phyloP scores from a whole-genome alignment of 257 asterid genomes.

The Orobanche coerulescens region DNA sequence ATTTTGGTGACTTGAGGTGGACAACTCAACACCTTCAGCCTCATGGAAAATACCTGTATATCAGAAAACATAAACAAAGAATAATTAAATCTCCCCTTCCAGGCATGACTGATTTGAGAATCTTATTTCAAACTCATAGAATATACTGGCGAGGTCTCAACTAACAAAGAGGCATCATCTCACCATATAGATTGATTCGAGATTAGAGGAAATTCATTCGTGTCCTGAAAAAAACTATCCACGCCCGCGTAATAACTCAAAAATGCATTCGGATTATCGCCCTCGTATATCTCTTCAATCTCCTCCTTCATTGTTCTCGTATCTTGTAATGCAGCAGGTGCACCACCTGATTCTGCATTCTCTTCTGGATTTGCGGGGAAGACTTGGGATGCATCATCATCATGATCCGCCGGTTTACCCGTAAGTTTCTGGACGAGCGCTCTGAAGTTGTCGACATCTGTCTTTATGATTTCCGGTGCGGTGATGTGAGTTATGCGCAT shows the following conservation, averaged over 20 bases:
- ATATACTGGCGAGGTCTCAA: neutral
- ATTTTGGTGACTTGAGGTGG: too few species aligned
- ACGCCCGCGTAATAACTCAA: conserved; percentile 42
- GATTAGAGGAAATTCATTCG: conserved; percentile 31
- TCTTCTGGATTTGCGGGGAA: conserved; percentile 22
- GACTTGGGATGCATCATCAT: conserved; percentile 4
- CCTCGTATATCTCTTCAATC: conserved; percentile 30
- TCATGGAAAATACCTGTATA: too few species aligned
- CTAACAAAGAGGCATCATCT: conserved; percentile 35
- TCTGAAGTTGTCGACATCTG: conserved; percentile 53
- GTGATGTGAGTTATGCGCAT: conserved; percentile 73
- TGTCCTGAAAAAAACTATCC: conserved; percentile 45
- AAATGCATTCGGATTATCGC: conserved; percentile 25
- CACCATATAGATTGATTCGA: conserved; percentile 38
- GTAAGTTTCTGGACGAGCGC: conserved; percentile 76
- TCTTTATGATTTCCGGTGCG: conserved; percentile 65
- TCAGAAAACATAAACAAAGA: too few species aligned
- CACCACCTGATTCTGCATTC: conserved; percentile 20
- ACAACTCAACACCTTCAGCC: too few species aligned
- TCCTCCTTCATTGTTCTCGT: conserved; percentile 34
- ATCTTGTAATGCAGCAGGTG: conserved; percentile 21
- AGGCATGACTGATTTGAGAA: too few species aligned
- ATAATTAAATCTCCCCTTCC: too few species aligned
- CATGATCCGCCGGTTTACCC: conserved; percentile 46
- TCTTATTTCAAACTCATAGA: conserved; percentile 14